Percentiles rank a stretch among this genome's conserved stretches.
Conservation (phyloP, 306 rosid genomes). For the Sphenostylis stenocarpa region DNA sequence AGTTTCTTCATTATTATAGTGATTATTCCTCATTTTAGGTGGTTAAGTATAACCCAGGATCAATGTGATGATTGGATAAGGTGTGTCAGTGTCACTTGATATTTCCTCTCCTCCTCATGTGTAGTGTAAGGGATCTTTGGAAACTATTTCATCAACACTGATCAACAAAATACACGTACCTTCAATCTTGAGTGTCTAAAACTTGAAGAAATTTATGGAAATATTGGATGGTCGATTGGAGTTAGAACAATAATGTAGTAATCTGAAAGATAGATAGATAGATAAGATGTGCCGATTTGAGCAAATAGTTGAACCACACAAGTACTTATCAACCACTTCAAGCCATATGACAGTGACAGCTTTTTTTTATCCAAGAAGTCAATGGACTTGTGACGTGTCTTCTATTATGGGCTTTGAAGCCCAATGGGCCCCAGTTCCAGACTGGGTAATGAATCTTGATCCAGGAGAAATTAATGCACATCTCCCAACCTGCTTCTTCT, state of each 20-base stretch:
- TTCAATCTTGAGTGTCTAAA: too few species aligned
- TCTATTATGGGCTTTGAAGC: background rate
- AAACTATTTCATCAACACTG: too few species aligned
- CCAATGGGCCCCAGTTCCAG: constrained; percentile 29
- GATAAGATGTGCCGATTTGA: background rate
- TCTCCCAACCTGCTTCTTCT: constrained; percentile 11
- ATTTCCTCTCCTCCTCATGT: too few species aligned
- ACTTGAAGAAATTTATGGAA: too few species aligned
- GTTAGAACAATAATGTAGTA: background rate
- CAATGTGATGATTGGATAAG: too few species aligned
- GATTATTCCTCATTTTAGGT: too few species aligned
- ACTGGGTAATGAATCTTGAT: background rate
- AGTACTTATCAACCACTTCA: background rate
- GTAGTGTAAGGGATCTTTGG: too few species aligned
- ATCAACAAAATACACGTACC: too few species aligned
- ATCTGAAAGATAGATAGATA: background rate
- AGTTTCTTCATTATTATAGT: too few species aligned
- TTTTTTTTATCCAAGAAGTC: background rate
- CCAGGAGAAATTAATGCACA: constrained; percentile 14
- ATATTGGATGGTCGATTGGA: too few species aligned
- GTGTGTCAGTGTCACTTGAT: too few species aligned
- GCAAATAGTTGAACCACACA: background rate
- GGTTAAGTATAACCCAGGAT: too few species aligned
- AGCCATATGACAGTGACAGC: background rate
- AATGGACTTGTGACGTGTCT: background rate